Evolutionary conservation across 176 grass and related monocot species (phyloP).

Genomic region (Oryza officinalis): DNA sequence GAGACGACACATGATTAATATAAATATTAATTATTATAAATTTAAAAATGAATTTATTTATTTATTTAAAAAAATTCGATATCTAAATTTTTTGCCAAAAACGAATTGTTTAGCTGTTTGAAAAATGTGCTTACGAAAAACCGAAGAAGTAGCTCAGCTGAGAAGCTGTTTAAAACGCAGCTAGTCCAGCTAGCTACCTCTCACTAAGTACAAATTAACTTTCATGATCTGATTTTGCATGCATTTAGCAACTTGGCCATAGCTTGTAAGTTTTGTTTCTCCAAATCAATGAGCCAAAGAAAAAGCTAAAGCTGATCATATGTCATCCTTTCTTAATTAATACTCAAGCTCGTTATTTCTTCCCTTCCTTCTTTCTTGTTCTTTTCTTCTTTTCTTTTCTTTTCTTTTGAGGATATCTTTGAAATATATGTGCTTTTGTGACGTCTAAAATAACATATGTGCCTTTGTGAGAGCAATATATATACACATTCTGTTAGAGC

Average conservation of each 20-base stretch:
- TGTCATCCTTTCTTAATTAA: neutral
- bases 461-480: neutral
- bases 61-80: no score
- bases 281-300: neutral
- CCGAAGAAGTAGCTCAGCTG: no score
- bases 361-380: neutral
- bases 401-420: neutral
- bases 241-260: neutral
- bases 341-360: neutral
- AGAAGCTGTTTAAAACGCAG: no score
- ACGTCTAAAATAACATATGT: neutral
- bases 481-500: neutral
- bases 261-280: neutral
- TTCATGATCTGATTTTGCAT: conserved; percentile 26
- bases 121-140: no score
- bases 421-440: neutral
- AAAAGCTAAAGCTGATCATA: neutral
- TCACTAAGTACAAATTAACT: neutral
- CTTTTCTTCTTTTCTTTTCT: neutral
- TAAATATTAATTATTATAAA: no score
- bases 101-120: no score
- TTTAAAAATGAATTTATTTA: no score
- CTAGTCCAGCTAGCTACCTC: neutral
- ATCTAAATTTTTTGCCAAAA: no score
- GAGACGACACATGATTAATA: no score